Conservation (phyloP, 2,329 filamentous ascomycete species). For the Thermochaetoides dissita region DNA sequence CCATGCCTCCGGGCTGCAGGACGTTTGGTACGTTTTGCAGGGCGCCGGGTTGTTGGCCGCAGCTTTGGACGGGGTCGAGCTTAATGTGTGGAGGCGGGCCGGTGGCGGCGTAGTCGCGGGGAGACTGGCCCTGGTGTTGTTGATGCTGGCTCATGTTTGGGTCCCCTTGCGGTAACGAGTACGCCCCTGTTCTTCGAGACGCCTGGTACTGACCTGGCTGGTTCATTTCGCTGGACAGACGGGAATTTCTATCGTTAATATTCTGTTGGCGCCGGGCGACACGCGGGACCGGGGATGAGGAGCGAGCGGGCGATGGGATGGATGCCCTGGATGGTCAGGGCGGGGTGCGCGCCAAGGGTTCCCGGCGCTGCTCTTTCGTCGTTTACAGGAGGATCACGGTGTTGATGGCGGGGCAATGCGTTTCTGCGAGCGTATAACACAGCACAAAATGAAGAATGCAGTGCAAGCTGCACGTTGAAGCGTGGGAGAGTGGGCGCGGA, state of each 20-base stretch:
- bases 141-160: constrained; percentile 34
- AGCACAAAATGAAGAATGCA: background rate
- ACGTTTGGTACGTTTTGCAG: constrained; percentile 37
- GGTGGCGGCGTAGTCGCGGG: constrained; percentile 30
- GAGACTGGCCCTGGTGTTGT: constrained; percentile 26
- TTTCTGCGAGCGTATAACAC: too few species aligned
- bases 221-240: constrained; percentile 1
- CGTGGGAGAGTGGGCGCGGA: too few species aligned
- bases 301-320: background rate
- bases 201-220: constrained; percentile 20
- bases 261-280: background rate
- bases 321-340: background rate
- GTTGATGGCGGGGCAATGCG: background rate
- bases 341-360: constrained; percentile 1
- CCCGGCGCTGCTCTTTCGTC: background rate
- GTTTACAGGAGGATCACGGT: background rate
- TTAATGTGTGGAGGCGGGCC: constrained; percentile 31
- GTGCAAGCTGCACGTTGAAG: background rate
- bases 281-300: background rate
- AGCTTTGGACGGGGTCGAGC: constrained; percentile 28
- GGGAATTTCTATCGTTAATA: too few species aligned
- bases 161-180: constrained; percentile 34
- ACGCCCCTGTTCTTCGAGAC: constrained; percentile 26
- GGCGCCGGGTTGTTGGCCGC: constrained; percentile 21
- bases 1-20: constrained; percentile 41